Evolutionary conservation across 768 basidiomycete genomes (phyloP).

Genomic region (Cystofilobasidium ferigula): DNA sequence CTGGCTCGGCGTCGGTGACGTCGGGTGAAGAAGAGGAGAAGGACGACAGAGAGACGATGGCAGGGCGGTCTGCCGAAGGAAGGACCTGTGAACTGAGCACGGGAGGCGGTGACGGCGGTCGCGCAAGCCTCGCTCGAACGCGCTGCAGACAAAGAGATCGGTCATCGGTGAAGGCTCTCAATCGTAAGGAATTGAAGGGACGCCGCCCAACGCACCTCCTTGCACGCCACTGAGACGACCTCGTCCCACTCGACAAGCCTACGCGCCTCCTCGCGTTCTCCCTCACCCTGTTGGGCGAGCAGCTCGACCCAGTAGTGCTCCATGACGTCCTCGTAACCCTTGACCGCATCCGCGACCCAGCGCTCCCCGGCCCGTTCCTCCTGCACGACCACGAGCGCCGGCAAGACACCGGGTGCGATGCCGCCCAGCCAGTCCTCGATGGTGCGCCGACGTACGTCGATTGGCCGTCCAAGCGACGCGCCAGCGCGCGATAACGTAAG

Average conservation of each 20-base stretch:
- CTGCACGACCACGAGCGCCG: not conserved
- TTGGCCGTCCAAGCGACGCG: not conserved
- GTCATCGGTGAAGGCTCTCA: not conserved
- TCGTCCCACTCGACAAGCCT: not conserved
- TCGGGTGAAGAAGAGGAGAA: not conserved
- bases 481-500: not conserved
- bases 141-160: not conserved
- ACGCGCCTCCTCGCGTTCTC: not conserved
- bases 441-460: not conserved
- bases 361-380: not conserved
- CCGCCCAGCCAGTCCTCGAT: not conserved
- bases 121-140: not conserved
- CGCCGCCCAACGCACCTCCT: not conserved
- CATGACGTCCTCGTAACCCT: not conserved
- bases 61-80: too few species aligned
- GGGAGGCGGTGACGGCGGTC: too few species aligned
- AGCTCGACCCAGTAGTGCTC: not conserved
- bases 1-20: not conserved
- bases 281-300: not conserved
- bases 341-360: not conserved
- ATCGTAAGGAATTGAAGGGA: not conserved
- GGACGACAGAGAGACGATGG: too few species aligned
- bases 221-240: not conserved
- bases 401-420: not conserved
- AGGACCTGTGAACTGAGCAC: too few species aligned